A percentile compares a stretch with the other conserved stretches of the same genome.
Evolutionary conservation across 31 red algal genomes (phyloP).

Genomic region (Asparagopsis taxiformis): DNA sequence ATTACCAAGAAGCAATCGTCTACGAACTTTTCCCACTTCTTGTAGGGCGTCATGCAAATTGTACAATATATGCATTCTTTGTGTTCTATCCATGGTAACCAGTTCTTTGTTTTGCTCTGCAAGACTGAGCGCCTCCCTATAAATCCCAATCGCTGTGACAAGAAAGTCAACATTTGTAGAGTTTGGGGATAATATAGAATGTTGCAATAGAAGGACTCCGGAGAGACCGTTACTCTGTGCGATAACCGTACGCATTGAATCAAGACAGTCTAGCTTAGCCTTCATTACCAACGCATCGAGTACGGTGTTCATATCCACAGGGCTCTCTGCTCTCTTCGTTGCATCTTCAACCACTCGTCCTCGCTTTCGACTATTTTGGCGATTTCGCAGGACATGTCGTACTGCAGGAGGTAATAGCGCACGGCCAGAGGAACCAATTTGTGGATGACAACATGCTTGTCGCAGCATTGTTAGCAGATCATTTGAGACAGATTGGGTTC

Average conservation of each 20-base stretch:
- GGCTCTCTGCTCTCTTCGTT: slow-evolving; percentile 26
- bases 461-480: slow-evolving; percentile 47
- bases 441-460: slow-evolving; percentile 93
- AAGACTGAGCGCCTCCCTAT: neutral
- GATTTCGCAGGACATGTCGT: too few species aligned
- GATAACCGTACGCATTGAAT: slow-evolving; percentile 56
- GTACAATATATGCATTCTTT: too few species aligned
- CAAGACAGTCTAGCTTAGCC: slow-evolving; percentile 56
- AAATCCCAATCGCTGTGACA: slow-evolving; percentile 15
- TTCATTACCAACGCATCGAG: slow-evolving; percentile 53
- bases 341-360: slow-evolving; percentile 4
- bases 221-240: slow-evolving; percentile 73
- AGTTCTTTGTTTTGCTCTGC: neutral
- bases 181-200: too few species aligned
- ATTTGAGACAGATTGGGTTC: slow-evolving; percentile 3
- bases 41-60: too few species aligned
- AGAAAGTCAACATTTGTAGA: too few species aligned
- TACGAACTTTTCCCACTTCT: too few species aligned
- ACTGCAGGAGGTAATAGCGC: too few species aligned
- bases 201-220: too few species aligned
- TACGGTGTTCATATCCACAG: slow-evolving; percentile 54
- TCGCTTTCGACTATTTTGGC: too few species aligned
- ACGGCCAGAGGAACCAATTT: slow-evolving; percentile 52
- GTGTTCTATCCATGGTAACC: too few species aligned
- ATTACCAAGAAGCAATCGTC: too few species aligned